These are phyloP conservation scores for Protomyces inundatus DNA, from an alignment of 1,139 yeast species.

Conservation along the genomic window DNA sequence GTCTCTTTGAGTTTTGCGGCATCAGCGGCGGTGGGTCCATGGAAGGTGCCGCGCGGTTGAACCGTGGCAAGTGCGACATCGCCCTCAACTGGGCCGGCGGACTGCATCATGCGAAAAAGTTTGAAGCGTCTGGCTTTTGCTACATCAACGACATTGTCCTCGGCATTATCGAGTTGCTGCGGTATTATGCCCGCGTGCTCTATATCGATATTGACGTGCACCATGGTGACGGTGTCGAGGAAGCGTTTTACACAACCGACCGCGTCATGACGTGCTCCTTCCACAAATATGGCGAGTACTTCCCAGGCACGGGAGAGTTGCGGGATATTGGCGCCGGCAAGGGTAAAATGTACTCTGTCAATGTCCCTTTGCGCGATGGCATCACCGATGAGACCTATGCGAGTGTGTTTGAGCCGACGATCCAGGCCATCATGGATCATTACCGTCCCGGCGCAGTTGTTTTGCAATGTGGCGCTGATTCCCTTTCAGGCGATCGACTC, in stretches of 20 bases:
- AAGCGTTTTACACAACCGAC: slow-evolving; percentile 93
- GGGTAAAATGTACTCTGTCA: slow-evolving; percentile 80
- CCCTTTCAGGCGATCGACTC: slow-evolving; percentile 81
- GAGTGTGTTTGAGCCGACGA: slow-evolving; percentile 80
- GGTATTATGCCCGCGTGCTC: slow-evolving; percentile 92
- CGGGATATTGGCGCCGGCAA: slow-evolving; percentile 85
- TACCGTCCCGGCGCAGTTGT: slow-evolving; percentile 91
- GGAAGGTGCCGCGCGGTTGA: slow-evolving; percentile 93
- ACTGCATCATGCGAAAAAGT: slow-evolving; percentile 91
- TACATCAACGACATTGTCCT: slow-evolving; percentile 84
- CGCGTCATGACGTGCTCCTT: slow-evolving; percentile 96
- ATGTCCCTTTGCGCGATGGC: slow-evolving; percentile 87
- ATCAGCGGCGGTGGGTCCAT: slow-evolving; percentile 94
- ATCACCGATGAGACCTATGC: slow-evolving; percentile 85
- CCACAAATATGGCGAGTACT: slow-evolving; percentile 94
- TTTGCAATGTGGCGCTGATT: slow-evolving; percentile 86
- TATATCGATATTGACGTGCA: slow-evolving; percentile 95
- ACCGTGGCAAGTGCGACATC: slow-evolving; percentile 88
- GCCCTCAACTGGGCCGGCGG: slow-evolving; percentile 93
- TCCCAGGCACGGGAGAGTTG: slow-evolving; percentile 93
- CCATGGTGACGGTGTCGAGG: slow-evolving; percentile 98
- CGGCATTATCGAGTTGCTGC: slow-evolving; percentile 79
- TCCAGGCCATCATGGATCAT: slow-evolving; percentile 79
- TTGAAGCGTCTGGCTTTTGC: slow-evolving; percentile 95
- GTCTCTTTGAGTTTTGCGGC: slow-evolving; percentile 89